Conservation (phyloP, 257 asterid genomes). For the Solanum clarkiae region DNA sequence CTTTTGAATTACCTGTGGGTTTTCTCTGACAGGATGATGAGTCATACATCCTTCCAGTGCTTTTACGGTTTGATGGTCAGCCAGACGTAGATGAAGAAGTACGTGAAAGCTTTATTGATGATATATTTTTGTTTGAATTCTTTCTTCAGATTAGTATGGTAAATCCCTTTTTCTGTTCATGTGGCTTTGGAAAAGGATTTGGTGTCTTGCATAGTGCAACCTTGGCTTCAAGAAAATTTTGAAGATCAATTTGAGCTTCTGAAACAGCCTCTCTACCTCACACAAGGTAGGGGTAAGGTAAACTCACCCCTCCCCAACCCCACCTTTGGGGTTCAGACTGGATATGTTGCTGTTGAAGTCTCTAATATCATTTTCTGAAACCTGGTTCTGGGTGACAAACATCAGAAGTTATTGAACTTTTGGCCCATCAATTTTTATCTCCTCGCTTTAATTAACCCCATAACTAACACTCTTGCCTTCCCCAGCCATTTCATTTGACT, state of each 20-base stretch:
- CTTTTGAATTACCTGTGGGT: neutral
- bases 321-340: neutral
- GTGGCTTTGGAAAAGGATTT: neutral
- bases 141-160: neutral
- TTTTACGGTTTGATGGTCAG: slow-evolving; percentile 80
- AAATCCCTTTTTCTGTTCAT: neutral
- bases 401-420: neutral
- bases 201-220: neutral
- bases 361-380: neutral
- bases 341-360: neutral
- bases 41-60: slow-evolving; percentile 84
- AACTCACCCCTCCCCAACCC: neutral
- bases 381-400: neutral
- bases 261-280: neutral
- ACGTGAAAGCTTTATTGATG: neutral
- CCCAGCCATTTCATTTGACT: neutral
- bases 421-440: neutral
- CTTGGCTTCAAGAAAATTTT: neutral
- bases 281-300: neutral
- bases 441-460: neutral
- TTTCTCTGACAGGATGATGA: slow-evolving; percentile 59
- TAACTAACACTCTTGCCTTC: neutral
- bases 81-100: slow-evolving; percentile 98
- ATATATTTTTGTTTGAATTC: neutral
- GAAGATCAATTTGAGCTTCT: neutral